Percentiles rank a stretch among this genome's conserved stretches.
phyloP scores from a whole-genome alignment of 768 basidiomycete species.

The Lactarius vividus region DNA sequence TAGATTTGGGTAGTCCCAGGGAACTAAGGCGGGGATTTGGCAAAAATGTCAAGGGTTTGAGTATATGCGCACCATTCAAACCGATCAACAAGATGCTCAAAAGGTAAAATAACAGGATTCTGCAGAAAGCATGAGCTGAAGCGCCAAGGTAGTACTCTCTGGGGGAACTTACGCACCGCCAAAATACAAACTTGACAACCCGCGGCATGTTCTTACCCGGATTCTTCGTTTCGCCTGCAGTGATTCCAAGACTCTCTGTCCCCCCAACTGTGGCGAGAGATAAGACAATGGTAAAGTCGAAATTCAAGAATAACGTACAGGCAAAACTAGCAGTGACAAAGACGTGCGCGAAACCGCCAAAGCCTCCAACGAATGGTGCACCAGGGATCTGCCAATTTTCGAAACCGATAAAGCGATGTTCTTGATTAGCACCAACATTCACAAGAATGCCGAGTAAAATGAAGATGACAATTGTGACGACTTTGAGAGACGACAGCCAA shows the following conservation, averaged over 20 bases:
- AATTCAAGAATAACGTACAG: conserved; percentile 44
- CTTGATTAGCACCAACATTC: conserved; percentile 71
- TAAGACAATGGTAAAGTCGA: conserved; percentile 1
- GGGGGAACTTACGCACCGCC: conserved; percentile 50
- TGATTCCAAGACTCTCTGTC: conserved; percentile 89
- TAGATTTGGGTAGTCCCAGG: conserved; percentile 73
- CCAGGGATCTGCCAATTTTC: conserved; percentile 74
- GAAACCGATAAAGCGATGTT: conserved; percentile 65
- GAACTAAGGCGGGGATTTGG: conserved; percentile 42
- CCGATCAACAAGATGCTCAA: conserved; percentile 77
- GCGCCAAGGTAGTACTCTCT: neutral
- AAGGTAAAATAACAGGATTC: conserved; percentile 81
- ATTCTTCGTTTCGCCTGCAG: conserved; percentile 88
- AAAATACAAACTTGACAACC: conserved; percentile 88
- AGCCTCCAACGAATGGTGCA: conserved; percentile 83
- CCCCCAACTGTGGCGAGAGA: conserved; percentile 55
- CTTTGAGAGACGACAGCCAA: conserved; percentile 84
- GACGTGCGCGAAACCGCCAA: conserved; percentile 75
- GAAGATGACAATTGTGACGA: conserved; percentile 73
- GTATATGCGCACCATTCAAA: conserved; percentile 58
- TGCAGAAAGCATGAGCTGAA: conserved; percentile 31
- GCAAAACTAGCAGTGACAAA: conserved; percentile 89
- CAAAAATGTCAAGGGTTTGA: neutral
- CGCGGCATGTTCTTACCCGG: conserved; percentile 85
- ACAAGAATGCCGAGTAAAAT: conserved; percentile 78